A percentile compares a stretch with the other conserved stretches of the same genome.
Evolutionary conservation across 352 stramenopile species (phyloP).

Genomic region (Globisporangium solare): DNA sequence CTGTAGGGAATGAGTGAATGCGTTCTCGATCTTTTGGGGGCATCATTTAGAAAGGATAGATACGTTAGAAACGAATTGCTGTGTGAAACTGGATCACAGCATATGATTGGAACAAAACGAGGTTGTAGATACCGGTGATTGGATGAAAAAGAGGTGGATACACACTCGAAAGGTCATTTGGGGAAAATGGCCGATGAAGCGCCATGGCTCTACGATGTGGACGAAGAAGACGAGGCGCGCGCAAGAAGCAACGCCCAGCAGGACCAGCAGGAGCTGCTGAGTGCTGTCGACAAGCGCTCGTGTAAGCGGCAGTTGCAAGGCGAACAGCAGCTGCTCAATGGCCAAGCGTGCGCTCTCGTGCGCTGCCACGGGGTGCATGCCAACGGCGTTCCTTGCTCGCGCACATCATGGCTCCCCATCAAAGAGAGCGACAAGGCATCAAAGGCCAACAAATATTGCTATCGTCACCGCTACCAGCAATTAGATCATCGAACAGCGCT

Average conservation of each 20-base stretch:
- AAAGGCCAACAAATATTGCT: conserved; percentile 8
- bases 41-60: conserved; percentile 2
- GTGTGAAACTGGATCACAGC: not conserved
- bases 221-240: not conserved
- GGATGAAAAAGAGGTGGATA: conserved; percentile 1
- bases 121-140: not conserved
- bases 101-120: not conserved
- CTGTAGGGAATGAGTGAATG: no score
- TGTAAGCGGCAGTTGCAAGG: no score
- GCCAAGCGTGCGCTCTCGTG: conserved; percentile 1
- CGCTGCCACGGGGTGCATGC: conserved; percentile 10
- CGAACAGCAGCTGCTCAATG: no score
- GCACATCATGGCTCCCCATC: conserved; percentile 5
- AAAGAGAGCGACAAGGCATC: not conserved
- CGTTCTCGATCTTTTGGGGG: not conserved
- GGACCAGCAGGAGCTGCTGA: not conserved
- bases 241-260: no score
- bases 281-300: no score
- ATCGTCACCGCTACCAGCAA: conserved; percentile 9
- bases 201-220: conserved; percentile 15
- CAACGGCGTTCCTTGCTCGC: conserved; percentile 8
- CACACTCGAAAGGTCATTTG: not conserved
- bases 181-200: conserved; percentile 5
- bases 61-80: not conserved
- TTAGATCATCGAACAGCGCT: not conserved